Evolutionary conservation across 345 rosid genomes (phyloP).

Genomic region (Eucalyptus erythrocorys): DNA sequence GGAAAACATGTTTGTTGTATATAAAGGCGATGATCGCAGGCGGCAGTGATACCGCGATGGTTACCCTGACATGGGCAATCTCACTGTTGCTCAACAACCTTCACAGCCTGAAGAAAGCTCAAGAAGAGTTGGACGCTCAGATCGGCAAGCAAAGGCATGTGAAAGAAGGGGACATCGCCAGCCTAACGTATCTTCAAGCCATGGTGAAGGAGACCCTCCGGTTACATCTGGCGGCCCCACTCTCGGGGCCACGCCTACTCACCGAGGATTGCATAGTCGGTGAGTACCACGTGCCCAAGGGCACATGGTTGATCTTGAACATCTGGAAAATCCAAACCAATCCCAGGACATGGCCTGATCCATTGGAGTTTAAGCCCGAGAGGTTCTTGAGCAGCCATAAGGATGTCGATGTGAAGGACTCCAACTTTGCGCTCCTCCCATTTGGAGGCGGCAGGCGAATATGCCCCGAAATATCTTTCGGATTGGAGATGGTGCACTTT

Average conservation of each 20-base stretch:
- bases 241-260: conserved; percentile 9
- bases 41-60: not conserved
- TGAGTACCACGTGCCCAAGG: conserved; percentile 11
- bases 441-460: conserved; percentile 31
- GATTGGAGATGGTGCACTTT: conserved; percentile 5
- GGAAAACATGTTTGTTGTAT: not conserved
- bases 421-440: conserved; percentile 19
- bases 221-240: conserved; percentile 14
- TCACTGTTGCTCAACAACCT: not conserved
- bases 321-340: conserved; percentile 17
- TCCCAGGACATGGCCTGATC: conserved; percentile 16
- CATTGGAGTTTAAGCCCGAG: conserved; percentile 20
- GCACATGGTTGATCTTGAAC: conserved; percentile 15
- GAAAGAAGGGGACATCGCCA: conserved; percentile 5
- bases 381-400: conserved; percentile 15
- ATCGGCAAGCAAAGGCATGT: not conserved
- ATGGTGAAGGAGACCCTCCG: conserved; percentile 24
- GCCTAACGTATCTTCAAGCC: conserved; percentile 22
- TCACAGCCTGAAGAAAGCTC: not conserved
- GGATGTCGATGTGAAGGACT: conserved; percentile 16
- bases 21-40: not conserved
- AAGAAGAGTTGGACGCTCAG: not conserved
- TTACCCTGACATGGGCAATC: conserved; percentile 3
- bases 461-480: conserved; percentile 18
- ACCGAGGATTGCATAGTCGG: conserved; percentile 8